Base-by-base conservation (phyloP, 495 filamentous ascomycete species). In the Bacidia gigantensis region DNA sequence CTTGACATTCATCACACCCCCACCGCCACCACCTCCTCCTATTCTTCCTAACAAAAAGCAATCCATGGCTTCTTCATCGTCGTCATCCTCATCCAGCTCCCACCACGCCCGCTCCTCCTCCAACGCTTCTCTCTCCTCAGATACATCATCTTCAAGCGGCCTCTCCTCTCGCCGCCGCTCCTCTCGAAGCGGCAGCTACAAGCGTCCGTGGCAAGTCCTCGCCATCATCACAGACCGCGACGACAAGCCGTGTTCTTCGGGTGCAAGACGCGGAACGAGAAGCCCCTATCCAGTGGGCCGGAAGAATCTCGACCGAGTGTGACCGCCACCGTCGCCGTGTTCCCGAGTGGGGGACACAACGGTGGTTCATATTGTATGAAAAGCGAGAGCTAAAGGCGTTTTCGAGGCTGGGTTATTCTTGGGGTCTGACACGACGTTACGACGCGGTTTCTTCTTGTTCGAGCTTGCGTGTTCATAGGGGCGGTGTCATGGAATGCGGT, bases 281-380 rank as follows among this genome's bases (percentile, higher is more conserved):
- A 58, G 52, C 32, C 56, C 56, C 17, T 58, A 58, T 22, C 56
- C 56, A 9, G 53, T 46, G 2, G 56, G 56, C 17, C 51, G 56
- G 3, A 58, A 46, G 32, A 58, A 58, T 17, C 49, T 50, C 3
- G 56, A 58, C 18, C 25, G 56, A 32, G 56, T 58, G 21, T 58
- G 42, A 58, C n/a, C n/a, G n/a, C n/a, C n/a, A n/a, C n/a, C n/a
- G n/a, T n/a, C n/a, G n/a, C n/a, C n/a, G n/a, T n/a, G n/a, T n/a
- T n/a, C n/a, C n/a, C n/a, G n/a, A n/a, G n/a, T n/a, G n/a, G n/a
- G n/a, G n/a, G n/a, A n/a, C n/a, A n/a, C n/a, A n/a, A n/a, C n/a
- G n/a, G n/a, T n/a, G n/a, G n/a, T n/a, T n/a, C n/a, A n/a, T n/a
- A n/a, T n/a, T n/a, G n/a, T n/a, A n/a, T n/a, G n/a, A n/a, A n/a